Evolutionary conservation across 2,329 filamentous ascomycete species (phyloP).

Genomic region (Aaosphaeria pasadenensis): DNA sequence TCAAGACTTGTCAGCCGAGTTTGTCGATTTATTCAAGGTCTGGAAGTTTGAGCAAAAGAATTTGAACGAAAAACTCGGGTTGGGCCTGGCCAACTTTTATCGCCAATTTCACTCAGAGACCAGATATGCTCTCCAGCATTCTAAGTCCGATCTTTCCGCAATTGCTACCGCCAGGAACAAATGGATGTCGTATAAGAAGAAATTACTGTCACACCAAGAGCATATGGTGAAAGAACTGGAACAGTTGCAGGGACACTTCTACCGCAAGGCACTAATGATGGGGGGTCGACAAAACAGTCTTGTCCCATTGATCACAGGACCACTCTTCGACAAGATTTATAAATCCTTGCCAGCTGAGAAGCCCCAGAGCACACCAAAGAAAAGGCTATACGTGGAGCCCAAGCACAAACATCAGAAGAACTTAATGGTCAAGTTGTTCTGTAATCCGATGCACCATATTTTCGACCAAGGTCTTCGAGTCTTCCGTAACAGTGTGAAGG

Average conservation of each 20-base stretch:
- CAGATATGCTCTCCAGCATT: slow-evolving; percentile 6
- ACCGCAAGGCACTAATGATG: slow-evolving; percentile 9
- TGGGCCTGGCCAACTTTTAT: background rate
- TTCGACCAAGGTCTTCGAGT: background rate
- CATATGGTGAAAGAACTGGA: slow-evolving; percentile 6
- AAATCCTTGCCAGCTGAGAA: slow-evolving; percentile 4
- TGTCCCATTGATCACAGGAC: slow-evolving; percentile 10
- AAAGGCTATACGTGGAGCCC: slow-evolving; percentile 8
- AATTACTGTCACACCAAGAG: slow-evolving; percentile 5
- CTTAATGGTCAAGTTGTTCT: slow-evolving; percentile 1
- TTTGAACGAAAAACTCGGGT: slow-evolving; percentile 1
- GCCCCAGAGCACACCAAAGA: slow-evolving; percentile 3
- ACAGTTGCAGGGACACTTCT: background rate
- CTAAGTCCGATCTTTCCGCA: slow-evolving; percentile 11
- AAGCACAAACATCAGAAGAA: slow-evolving; percentile 13
- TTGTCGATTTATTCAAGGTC: slow-evolving; percentile 8
- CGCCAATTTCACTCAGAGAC: background rate
- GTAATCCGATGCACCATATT: background rate
- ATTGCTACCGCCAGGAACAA: slow-evolving; percentile 15
- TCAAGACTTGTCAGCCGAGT: slow-evolving; percentile 9
- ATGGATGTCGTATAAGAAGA: slow-evolving; percentile 2
- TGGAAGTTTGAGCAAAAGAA: slow-evolving; percentile 7
- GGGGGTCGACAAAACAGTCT: slow-evolving; percentile 10
- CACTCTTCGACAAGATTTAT: slow-evolving; percentile 11
- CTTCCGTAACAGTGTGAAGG: background rate